phyloP scores from a whole-genome alignment of 1,139 yeast species.

The Debaryomycetaceae sp. region DNA sequence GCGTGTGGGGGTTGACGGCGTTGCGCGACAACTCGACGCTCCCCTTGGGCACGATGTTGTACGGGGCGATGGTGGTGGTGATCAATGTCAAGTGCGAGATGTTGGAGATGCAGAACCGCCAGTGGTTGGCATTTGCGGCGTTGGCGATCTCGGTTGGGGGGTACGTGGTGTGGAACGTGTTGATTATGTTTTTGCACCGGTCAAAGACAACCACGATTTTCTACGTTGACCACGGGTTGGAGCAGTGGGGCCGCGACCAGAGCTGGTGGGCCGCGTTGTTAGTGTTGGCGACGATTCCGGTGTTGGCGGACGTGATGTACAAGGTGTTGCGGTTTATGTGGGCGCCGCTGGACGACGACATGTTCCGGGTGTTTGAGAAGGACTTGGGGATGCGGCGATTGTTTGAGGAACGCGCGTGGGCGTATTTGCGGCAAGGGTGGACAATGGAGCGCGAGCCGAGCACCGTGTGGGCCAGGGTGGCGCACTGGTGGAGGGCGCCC shows the following conservation, averaged over 20 bases:
- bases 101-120: conserved; percentile 79
- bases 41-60: conserved; percentile 76
- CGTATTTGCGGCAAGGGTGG: conserved; percentile 82
- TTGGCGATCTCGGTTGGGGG: conserved; percentile 77
- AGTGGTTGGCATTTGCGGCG: conserved; percentile 67
- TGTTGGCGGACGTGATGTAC: conserved; percentile 61
- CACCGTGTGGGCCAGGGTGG: background rate
- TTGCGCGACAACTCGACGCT: conserved; percentile 69
- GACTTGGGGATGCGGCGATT: conserved; percentile 61
- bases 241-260: conserved; percentile 70
- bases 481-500: conserved; percentile 1
- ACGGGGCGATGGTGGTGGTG: conserved; percentile 64
- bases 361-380: conserved; percentile 73
- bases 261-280: conserved; percentile 84
- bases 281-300: conserved; percentile 50
- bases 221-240: conserved; percentile 67
- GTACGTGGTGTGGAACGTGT: conserved; percentile 80
- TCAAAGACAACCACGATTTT: conserved; percentile 58
- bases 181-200: conserved; percentile 67
- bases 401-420: conserved; percentile 69
- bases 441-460: conserved; percentile 45
- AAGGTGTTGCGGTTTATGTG: conserved; percentile 55
- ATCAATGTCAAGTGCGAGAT: conserved; percentile 78
- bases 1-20: conserved; percentile 66
- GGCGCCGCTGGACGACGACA: conserved; percentile 70